Evolutionary conservation across 2,329 filamentous ascomycete species (phyloP), one percentile per base, ranked within the genome.

Genomic region (Huntiella omanensis): DNA sequence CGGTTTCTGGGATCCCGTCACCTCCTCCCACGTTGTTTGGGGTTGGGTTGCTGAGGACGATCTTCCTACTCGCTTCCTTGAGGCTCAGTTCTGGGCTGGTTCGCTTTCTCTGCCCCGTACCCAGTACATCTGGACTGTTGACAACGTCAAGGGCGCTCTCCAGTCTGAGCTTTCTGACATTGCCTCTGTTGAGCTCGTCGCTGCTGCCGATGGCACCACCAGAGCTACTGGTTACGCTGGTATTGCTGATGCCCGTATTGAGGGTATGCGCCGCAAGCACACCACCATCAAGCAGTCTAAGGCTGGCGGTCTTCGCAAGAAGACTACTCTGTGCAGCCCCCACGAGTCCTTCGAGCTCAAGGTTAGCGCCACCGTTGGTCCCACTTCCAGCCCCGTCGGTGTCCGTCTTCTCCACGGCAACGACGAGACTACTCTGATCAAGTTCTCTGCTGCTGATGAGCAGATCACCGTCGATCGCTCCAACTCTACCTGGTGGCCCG

Each of bases 1-100:
- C 47, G 43, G 54, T 3, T 54, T 55, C 50, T 45, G 46, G 22
- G 54, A 55, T 34, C 47, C 47, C 16, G 5, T 46, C 19, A 43
- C 34, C 7, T 17, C 46, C 16, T 35, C 39, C 10, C 32, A 46
- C 35, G 36, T 49, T 13, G 36, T 43, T 22, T 43, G 40, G 40
- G 48, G 33, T 15, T 46, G 44, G 44, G 22, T 44, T 8, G 13
- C 19, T 4, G 48, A 49, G 32, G 48, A 49, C n/a, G 48, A 49
- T 35, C 40, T 49, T 8, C 40, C 48, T 6, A 38, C 35, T 7
- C 43, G 43, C 8, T 49, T 43, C 35, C 15, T 46, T 7, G 34
- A 40, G 22, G 34, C 43, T 11, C 48, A 49, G 43, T 43, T 46
- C 32, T 49, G 40, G 38, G 43, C 48, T 10, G 48, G 48, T 33